These are phyloP conservation scores for Coniochaeta hoffmannii DNA, from an alignment of 2,329 filamentous ascomycete species.

Conservation along the genomic window DNA sequence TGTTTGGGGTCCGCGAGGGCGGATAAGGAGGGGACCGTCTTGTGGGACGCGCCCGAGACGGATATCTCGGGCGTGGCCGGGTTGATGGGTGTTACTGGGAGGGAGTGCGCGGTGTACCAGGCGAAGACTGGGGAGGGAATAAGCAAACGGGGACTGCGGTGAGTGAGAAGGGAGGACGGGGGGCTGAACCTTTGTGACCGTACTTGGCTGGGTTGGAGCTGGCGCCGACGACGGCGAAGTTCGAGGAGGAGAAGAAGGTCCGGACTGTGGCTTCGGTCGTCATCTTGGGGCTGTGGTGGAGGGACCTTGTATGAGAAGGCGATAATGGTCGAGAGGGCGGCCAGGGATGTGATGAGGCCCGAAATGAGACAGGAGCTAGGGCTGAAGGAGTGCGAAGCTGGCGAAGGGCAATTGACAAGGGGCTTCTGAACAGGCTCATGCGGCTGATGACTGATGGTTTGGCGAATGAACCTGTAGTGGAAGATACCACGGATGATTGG, in stretches of 20 bases:
- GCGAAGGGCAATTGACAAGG: neutral
- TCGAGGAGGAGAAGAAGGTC: slow-evolving; percentile 70
- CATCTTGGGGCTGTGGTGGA: slow-evolving; percentile 30
- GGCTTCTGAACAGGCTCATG: neutral
- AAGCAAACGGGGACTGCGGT: neutral
- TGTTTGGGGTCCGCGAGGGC: slow-evolving; percentile 58
- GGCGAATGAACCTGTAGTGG: too few relatives aligned
- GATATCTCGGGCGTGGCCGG: slow-evolving; percentile 59
- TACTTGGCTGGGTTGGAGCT: slow-evolving; percentile 80
- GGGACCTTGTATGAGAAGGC: neutral
- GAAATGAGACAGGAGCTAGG: neutral
- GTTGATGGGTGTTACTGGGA: slow-evolving; percentile 80
- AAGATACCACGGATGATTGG: too few relatives aligned
- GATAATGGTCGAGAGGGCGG: neutral
- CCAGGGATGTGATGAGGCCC: neutral
- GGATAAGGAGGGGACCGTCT: slow-evolving; percentile 58
- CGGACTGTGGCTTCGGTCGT: slow-evolving; percentile 64
- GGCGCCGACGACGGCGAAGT: slow-evolving; percentile 85
- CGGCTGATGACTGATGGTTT: neutral
- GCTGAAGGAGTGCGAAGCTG: neutral
- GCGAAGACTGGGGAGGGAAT: slow-evolving; percentile 59
- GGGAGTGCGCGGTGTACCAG: slow-evolving; percentile 74
- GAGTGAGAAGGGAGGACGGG: neutral
- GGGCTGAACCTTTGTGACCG: slow-evolving; percentile 73
- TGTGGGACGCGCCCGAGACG: slow-evolving; percentile 49